A percentile compares a stretch with the other conserved stretches of the same genome.
These are phyloP conservation scores for Nematodospora anomalae DNA, from an alignment of 1,139 yeast genomes.

Conservation along the genomic window DNA sequence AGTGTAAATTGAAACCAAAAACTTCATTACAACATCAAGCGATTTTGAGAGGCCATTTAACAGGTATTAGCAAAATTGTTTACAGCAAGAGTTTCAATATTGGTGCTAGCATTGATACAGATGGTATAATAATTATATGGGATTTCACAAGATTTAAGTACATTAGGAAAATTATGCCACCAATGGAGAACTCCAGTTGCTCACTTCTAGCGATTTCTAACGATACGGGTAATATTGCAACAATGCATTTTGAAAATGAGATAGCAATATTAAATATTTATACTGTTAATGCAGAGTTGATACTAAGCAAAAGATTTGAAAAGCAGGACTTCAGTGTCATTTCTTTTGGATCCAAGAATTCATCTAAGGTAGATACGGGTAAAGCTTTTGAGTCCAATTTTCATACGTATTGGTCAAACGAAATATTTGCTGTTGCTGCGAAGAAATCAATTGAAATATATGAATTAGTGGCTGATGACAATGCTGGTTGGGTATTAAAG, in stretches of 20 bases:
- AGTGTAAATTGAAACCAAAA: slow-evolving; percentile 27
- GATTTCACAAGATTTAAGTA: slow-evolving; percentile 52
- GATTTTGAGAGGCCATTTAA: slow-evolving; percentile 55
- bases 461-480: slow-evolving; percentile 23
- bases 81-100: slow-evolving; percentile 52
- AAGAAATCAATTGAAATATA: slow-evolving; percentile 24
- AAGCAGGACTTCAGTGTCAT: slow-evolving; percentile 20
- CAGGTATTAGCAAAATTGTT: slow-evolving; percentile 40
- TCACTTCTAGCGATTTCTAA: slow-evolving; percentile 50
- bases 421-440: slow-evolving; percentile 30
- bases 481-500: slow-evolving; percentile 25
- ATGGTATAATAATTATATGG: slow-evolving; percentile 58
- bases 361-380: slow-evolving; percentile 27
- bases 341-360: slow-evolving; percentile 35
- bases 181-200: slow-evolving; percentile 11
- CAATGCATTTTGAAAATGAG: slow-evolving; percentile 22
- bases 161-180: slow-evolving; percentile 41
- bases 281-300: slow-evolving; percentile 56
- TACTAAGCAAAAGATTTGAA: slow-evolving; percentile 24
- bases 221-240: slow-evolving; percentile 55
- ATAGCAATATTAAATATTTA: slow-evolving; percentile 32
- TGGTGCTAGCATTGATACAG: slow-evolving; percentile 50
- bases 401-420: slow-evolving; percentile 44
- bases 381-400: slow-evolving; percentile 23
- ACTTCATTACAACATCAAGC: slow-evolving; percentile 42